Conservation (phyloP, 2,329 filamentous ascomycete species). For the Colletotrichum theobromicola region DNA sequence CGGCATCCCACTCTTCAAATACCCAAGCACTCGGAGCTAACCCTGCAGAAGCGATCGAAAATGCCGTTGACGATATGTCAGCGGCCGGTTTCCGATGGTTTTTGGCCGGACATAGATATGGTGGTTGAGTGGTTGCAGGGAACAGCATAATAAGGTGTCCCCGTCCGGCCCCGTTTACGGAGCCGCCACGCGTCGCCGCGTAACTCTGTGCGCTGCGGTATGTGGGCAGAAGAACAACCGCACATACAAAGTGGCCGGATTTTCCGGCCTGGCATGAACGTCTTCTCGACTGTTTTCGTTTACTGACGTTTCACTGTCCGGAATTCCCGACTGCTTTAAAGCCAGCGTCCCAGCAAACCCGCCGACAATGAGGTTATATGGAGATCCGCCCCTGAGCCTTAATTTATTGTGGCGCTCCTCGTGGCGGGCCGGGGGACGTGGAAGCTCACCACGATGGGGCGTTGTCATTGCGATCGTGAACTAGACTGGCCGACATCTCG, state of each 20-base stretch:
- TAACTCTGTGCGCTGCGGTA: not conserved
- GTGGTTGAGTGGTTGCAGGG: not conserved
- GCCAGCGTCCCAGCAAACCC: not conserved
- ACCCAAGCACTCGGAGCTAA: not conserved
- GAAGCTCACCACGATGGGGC: slow-evolving; percentile 9
- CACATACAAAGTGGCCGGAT: not conserved
- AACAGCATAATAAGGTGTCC: not conserved
- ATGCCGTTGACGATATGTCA: not conserved
- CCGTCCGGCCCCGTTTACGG: not conserved
- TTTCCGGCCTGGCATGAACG: not conserved
- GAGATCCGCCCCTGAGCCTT: not conserved
- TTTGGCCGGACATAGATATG: not conserved
- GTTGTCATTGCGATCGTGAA: not conserved
- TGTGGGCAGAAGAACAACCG: not conserved
- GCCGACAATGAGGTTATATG: not conserved
- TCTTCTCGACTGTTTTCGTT: not conserved
- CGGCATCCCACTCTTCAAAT: not conserved
- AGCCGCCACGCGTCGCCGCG: slow-evolving; percentile 2
- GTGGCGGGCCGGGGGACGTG: not conserved
- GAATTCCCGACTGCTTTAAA: not conserved
- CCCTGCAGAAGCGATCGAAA: not conserved
- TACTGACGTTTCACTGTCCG: not conserved
- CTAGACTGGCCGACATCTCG: slow-evolving; percentile 1
- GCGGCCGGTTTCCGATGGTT: not conserved
- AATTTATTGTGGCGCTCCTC: not conserved